These are phyloP conservation scores for Colletotrichum filicis DNA, from an alignment of 2,329 filamentous ascomycete genomes.

Conservation along the genomic window DNA sequence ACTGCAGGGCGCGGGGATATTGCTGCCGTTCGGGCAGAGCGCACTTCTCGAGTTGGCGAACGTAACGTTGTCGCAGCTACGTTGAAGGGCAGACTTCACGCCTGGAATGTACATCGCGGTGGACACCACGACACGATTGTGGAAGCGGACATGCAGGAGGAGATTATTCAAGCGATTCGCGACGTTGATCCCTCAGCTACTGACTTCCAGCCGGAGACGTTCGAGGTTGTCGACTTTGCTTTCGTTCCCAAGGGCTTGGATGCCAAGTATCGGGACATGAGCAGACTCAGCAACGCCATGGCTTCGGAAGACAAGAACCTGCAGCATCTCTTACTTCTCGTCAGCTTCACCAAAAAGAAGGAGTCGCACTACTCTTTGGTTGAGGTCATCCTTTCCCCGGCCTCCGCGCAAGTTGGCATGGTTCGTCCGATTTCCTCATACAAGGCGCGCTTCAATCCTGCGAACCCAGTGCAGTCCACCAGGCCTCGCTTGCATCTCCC, in stretches of 20 bases:
- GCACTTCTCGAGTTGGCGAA: constrained; percentile 80
- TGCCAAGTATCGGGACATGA: constrained; percentile 60
- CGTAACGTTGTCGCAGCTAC: constrained; percentile 86
- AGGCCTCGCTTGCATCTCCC: constrained; percentile 81
- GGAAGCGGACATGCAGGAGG: constrained; percentile 76
- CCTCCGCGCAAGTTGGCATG: constrained; percentile 68
- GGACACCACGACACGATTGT: constrained; percentile 81
- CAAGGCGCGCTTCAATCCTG: constrained; percentile 59
- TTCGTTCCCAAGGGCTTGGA: constrained; percentile 69
- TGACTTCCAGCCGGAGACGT: constrained; percentile 64
- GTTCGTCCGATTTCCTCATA: constrained; percentile 76
- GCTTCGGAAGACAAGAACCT: constrained; percentile 61
- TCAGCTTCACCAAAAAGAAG: constrained; percentile 63
- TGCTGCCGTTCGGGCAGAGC: constrained; percentile 81
- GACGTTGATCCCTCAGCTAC: constrained; percentile 60
- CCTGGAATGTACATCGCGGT: constrained; percentile 90
- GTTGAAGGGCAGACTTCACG: constrained; percentile 79
- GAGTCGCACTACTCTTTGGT: constrained; percentile 77
- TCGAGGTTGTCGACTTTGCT: constrained; percentile 84
- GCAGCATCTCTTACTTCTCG: constrained; percentile 71
- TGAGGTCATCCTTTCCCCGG: constrained; percentile 72
- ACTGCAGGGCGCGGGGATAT: constrained; percentile 80
- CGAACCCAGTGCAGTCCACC: constrained; percentile 51
- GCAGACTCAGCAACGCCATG: constrained; percentile 61
- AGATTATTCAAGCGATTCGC: constrained; percentile 71